Evolutionary conservation across 352 stramenopile genomes (phyloP).

Genomic region (Phytopythium kandeliae): DNA sequence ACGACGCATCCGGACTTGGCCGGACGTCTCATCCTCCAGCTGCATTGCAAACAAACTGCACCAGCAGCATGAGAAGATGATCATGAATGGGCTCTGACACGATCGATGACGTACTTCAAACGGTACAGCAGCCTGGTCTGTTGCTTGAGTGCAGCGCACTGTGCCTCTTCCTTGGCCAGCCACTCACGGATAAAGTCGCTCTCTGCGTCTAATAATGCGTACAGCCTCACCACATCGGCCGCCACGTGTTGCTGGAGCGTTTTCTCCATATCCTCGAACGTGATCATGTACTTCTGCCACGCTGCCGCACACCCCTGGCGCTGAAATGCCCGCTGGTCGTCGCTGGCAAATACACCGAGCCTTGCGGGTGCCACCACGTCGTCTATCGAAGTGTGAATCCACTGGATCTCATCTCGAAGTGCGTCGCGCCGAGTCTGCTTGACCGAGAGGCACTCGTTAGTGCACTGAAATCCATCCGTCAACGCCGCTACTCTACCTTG

Average conservation of each 20-base stretch:
- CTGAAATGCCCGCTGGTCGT: neutral
- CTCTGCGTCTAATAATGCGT: conserved; percentile 45
- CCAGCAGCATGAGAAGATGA: neutral
- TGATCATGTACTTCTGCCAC: conserved; percentile 12
- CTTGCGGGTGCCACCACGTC: neutral
- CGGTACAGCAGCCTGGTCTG: conserved; percentile 35
- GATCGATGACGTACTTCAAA: conserved; percentile 27
- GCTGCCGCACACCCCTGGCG: neutral
- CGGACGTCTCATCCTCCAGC: conserved; percentile 54
- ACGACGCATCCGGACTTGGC: conserved; percentile 44
- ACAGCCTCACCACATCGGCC: conserved; percentile 28
- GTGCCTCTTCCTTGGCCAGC: conserved; percentile 15
- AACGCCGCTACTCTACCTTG: neutral
- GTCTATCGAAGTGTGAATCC: neutral
- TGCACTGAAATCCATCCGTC: neutral
- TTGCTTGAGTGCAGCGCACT: conserved; percentile 21
- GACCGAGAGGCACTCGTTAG: no score
- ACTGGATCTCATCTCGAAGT: neutral
- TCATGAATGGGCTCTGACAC: neutral
- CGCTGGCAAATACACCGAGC: neutral
- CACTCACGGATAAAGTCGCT: conserved; percentile 31
- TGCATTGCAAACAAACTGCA: conserved; percentile 54
- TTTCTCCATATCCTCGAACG: conserved; percentile 20
- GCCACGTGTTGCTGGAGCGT: conserved; percentile 25
- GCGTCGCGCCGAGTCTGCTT: neutral